A percentile compares a stretch with the other conserved stretches of the same genome.
Evolutionary conservation across 805 yeast species (phyloP).

Genomic region (Yamadazyma phyllophila): DNA sequence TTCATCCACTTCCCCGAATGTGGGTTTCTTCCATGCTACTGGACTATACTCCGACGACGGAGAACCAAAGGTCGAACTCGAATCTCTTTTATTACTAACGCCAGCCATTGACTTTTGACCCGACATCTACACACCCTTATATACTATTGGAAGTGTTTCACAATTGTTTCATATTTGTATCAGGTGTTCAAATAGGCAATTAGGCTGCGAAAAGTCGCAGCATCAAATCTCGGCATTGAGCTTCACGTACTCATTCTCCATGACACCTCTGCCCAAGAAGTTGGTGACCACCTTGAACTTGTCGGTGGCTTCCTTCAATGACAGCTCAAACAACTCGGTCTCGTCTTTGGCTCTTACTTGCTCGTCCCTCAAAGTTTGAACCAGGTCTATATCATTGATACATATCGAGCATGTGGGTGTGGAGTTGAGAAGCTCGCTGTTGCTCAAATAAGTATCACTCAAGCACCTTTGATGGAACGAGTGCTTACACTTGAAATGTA

Average conservation of each 20-base stretch:
- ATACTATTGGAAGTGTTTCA: background rate
- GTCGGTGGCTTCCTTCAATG: conserved; percentile 54
- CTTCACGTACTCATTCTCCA: conserved; percentile 45
- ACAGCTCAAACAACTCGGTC: conserved; percentile 57
- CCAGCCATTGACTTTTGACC: background rate
- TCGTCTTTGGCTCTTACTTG: conserved; percentile 64
- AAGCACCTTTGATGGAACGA: conserved; percentile 83
- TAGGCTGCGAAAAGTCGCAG: conserved; percentile 4
- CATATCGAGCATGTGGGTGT: conserved; percentile 66
- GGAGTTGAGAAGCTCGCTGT: conserved; percentile 9
- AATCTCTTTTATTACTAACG: conserved; percentile 3
- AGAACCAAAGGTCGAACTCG: conserved; percentile 3
- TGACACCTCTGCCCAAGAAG: conserved; percentile 84
- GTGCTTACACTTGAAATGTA: conserved; percentile 84
- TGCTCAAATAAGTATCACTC: conserved; percentile 39
- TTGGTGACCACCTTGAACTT: conserved; percentile 75
- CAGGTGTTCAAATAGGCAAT: background rate
- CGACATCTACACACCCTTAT: background rate
- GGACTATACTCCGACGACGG: conserved; percentile 4
- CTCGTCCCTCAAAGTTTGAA: conserved; percentile 53
- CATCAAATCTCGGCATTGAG: conserved; percentile 8
- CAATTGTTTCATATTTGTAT: conserved; percentile 3
- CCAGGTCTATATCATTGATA: conserved; percentile 64
- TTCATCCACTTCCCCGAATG: conserved; percentile 13
- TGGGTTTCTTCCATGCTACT: conserved; percentile 29